phyloP scores from a whole-genome alignment of 1,284 basidiomycete genomes.

The Austropuccinia psidii region DNA sequence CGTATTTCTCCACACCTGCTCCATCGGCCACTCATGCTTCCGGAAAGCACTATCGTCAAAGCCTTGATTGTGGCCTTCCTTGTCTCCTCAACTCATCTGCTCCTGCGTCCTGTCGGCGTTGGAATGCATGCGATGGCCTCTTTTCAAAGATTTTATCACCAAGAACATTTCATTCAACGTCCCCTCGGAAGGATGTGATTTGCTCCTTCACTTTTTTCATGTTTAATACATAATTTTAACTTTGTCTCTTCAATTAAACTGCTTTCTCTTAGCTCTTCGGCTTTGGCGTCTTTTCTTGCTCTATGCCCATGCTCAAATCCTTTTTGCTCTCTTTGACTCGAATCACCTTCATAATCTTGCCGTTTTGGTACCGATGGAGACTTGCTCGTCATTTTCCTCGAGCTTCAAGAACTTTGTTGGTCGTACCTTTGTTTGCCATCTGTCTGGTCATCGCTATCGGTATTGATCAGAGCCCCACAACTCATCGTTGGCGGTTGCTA shows the following conservation, averaged over 20 bases:
- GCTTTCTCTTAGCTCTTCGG: conserved; percentile 6
- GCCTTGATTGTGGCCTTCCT: too few species aligned
- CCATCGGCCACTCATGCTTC: too few species aligned
- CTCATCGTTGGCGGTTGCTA: conserved; percentile 52
- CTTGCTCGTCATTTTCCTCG: conserved; percentile 13
- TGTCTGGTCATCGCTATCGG: conserved; percentile 53
- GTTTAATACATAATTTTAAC: background rate
- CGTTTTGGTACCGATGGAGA: conserved; percentile 51
- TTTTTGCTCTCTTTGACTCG: conserved; percentile 49
- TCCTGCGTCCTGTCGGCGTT: too few species aligned
- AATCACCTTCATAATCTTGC: conserved; percentile 50
- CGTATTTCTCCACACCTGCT: too few species aligned
- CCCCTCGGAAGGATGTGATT: background rate
- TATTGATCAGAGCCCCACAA: conserved; percentile 51
- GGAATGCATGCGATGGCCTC: too few species aligned
- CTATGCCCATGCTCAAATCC: conserved; percentile 46
- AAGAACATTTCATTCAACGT: background rate
- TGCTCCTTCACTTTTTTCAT: background rate
- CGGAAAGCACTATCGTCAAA: too few species aligned
- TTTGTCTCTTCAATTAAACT: background rate
- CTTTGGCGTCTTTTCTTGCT: conserved; percentile 36
- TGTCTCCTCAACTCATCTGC: too few species aligned
- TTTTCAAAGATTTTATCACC: too few species aligned
- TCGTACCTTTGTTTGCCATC: conserved; percentile 48
- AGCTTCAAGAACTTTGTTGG: conserved; percentile 21